Percentiles rank a stretch among this genome's conserved stretches.
phyloP scores from a whole-genome alignment of 2,329 filamentous ascomycete species.

The Venturia aucupariae region DNA sequence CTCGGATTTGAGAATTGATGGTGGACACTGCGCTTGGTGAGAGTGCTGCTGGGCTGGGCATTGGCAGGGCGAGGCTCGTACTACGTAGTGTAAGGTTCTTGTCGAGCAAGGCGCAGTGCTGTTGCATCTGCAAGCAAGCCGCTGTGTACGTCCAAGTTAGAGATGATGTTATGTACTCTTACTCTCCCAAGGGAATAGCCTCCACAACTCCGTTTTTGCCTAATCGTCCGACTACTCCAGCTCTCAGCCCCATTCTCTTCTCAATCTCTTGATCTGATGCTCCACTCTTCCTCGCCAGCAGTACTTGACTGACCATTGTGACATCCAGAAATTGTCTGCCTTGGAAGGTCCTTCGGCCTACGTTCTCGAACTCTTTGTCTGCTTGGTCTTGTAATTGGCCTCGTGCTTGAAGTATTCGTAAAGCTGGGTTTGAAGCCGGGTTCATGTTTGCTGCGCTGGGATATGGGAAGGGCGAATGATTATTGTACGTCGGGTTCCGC shows the following conservation, averaged over 20 bases:
- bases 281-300: slow-evolving; percentile 9
- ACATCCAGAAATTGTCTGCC: slow-evolving; percentile 39
- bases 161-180: neutral
- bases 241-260: slow-evolving; percentile 12
- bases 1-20: slow-evolving; percentile 8
- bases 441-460: slow-evolving; percentile 21
- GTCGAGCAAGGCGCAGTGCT: neutral
- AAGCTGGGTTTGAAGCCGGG: slow-evolving; percentile 40
- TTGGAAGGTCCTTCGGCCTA: slow-evolving; percentile 31
- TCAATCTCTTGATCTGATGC: slow-evolving; percentile 11
- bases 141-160: neutral
- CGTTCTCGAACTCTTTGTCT: slow-evolving; percentile 42
- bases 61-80: neutral
- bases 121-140: too few species aligned
- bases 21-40: slow-evolving; percentile 16
- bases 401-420: slow-evolving; percentile 44
- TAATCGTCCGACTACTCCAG: slow-evolving; percentile 10
- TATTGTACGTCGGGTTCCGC: slow-evolving; percentile 23
- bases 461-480: slow-evolving; percentile 19
- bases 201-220: slow-evolving; percentile 13
- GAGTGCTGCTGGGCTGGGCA: neutral
- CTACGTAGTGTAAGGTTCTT: too few species aligned
- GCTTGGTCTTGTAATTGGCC: slow-evolving; percentile 42
- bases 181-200: neutral
- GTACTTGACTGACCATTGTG: slow-evolving; percentile 26